Evolutionary conservation across 495 filamentous ascomycete genomes (phyloP), one percentile per base, ranked within the genome.

Genomic region (Talaromyces thailandensis): DNA sequence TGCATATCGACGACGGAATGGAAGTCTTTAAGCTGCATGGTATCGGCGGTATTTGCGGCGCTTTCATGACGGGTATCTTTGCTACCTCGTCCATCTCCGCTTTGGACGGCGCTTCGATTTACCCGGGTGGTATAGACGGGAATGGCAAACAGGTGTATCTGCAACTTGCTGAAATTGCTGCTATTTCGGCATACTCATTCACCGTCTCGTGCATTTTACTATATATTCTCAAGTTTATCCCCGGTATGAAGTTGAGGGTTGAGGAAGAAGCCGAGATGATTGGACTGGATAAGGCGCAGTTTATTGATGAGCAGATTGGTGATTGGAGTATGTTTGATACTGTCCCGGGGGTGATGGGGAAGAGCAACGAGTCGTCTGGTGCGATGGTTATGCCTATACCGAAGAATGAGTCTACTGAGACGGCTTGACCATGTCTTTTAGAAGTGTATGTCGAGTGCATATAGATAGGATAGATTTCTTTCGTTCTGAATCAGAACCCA

Each of bases 11-110:
- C 65, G 84, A 86, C 61, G 81, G 82, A 2, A 76, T 87, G 72
- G 82, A 86, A 62, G 83, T 87, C 21, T 86, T 86, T 72, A 84
- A 84, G 63, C 77, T 86, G 25, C 84, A 87, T 67, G 84, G 82
- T 12, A 70, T 85, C 35, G 85, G 84, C 26, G 85, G 85, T 1
- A 83, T 85, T 72, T 71, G 82, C 25, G 85, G 85, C 3, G 75
- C 77, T n/a, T 83, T 87, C 67, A 66, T 87, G 55, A 87, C 84
- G 0, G 84, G 84, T 0, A 79, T 86, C 56, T 87, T 87, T 63
- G 84, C 85, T n/a, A 72, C 69, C 26, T 58, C 69, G 21, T 75
- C 71, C n/a, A 68, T 78, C 37, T 75, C 74, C 2, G 67, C 69
- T 7, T 71, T 84, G 24, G 81, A 86, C 57, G 81, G 82, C 21